Percentiles rank a stretch among this genome's conserved stretches.
phyloP scores from a whole-genome alignment of 164 flowering plant genomes.

The Warburgia ugandensis region DNA sequence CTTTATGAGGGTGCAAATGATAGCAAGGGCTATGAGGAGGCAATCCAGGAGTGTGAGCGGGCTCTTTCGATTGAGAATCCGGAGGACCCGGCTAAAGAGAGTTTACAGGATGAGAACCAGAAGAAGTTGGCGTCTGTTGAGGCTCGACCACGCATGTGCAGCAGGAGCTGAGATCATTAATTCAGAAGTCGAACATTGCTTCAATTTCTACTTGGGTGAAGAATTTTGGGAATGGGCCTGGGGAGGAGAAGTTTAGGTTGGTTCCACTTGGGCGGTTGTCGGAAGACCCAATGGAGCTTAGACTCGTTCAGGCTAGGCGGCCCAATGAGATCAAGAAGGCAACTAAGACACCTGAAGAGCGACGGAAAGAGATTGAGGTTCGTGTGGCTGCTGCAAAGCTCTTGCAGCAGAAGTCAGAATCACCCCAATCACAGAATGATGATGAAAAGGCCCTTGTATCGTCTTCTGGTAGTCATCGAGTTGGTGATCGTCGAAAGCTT shows the following conservation, averaged over 20 bases:
- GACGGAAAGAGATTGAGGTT: constrained; percentile 95
- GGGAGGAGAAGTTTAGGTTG: constrained; percentile 83
- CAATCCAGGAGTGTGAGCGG: constrained; percentile 76
- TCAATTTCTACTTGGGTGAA: constrained; percentile 91
- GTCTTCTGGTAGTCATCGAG: constrained; percentile 26
- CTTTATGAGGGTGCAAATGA: constrained; percentile 73
- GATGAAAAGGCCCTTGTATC: constrained; percentile 37
- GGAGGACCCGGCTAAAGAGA: constrained; percentile 83
- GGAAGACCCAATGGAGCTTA: constrained; percentile 89
- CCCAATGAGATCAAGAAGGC: constrained; percentile 97
- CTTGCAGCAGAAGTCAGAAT: constrained; percentile 79
- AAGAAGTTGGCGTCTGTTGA: constrained; percentile 46
- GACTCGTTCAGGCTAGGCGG: constrained; percentile 53
- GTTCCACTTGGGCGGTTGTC: constrained; percentile 65
- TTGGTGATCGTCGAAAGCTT: constrained; percentile 53
- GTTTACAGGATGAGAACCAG: constrained; percentile 79
- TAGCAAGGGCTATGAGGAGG: constrained; percentile 71
- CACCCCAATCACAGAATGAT: constrained; percentile 26
- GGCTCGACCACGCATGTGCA: constrained; percentile 58
- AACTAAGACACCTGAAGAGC: constrained; percentile 83
- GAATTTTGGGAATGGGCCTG: constrained; percentile 49
- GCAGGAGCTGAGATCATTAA: constrained; percentile 51
- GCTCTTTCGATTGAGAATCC: constrained; percentile 67
- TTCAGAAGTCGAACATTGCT: constrained; percentile 73
- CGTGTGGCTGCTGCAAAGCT: constrained; percentile 94